Evolutionary conservation across 345 rosid species (phyloP).

Genomic region (Salix suchowensis): DNA sequence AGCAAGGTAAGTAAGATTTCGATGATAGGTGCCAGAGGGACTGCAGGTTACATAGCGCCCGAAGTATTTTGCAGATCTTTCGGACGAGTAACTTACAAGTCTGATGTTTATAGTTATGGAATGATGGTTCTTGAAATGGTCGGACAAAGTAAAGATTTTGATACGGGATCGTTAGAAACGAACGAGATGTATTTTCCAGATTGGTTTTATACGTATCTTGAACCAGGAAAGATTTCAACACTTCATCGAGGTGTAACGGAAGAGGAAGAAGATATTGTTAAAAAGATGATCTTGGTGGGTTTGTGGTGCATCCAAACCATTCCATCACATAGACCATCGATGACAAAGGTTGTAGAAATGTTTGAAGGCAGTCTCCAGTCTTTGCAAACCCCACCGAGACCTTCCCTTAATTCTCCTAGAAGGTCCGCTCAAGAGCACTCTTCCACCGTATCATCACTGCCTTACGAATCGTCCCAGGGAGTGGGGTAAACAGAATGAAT

Average conservation of each 20-base stretch:
- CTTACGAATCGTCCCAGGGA: too few species aligned
- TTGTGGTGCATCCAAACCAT: slow-evolving; percentile 47
- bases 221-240: not conserved
- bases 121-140: slow-evolving; percentile 33
- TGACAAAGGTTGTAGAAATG: slow-evolving; percentile 20
- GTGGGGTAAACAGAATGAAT: too few species aligned
- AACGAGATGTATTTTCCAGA: slow-evolving; percentile 13
- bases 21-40: not conserved
- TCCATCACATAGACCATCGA: slow-evolving; percentile 45
- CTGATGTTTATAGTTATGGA: slow-evolving; percentile 31
- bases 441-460: not conserved
- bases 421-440: not conserved
- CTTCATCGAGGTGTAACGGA: not conserved
- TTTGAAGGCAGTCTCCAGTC: slow-evolving; percentile 12
- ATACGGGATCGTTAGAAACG: too few species aligned
- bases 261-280: slow-evolving; percentile 14
- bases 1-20: slow-evolving; percentile 1
- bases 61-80: slow-evolving; percentile 12
- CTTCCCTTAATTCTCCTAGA: not conserved
- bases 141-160: not conserved
- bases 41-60: not conserved
- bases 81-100: slow-evolving; percentile 14
- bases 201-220: slow-evolving; percentile 11
- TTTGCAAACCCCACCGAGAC: slow-evolving; percentile 20
- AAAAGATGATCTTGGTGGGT: slow-evolving; percentile 32